Percentiles rank a stretch among this genome's conserved stretches.
These are phyloP conservation scores for Dryadomyces sulphureus DNA, from an alignment of 2,329 filamentous ascomycete genomes.

Conservation along the genomic window DNA sequence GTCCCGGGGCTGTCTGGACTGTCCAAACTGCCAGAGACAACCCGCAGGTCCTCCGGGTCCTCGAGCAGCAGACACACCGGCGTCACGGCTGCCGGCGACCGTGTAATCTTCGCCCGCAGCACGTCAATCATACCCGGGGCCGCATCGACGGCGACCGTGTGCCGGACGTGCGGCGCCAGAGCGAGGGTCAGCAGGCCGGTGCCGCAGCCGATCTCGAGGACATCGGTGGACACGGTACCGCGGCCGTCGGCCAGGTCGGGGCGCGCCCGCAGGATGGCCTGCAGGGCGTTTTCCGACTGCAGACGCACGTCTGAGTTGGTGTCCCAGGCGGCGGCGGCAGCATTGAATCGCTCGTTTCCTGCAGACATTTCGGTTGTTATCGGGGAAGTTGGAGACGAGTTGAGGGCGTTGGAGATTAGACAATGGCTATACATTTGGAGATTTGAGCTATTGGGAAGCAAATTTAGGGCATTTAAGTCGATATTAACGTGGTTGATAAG, in stretches of 20 bases:
- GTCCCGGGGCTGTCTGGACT: conserved; percentile 22
- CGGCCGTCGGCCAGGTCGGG: conserved; percentile 13
- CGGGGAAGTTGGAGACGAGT: no score
- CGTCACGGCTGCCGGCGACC: conserved; percentile 21
- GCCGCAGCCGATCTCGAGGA: conserved; percentile 42
- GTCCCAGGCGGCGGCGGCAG: conserved; percentile 39
- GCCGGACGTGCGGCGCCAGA: conserved; percentile 30
- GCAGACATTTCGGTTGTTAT: no score
- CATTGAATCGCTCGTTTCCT: conserved; percentile 34
- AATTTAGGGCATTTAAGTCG: no score
- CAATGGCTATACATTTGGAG: no score
- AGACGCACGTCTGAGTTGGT: conserved; percentile 32
- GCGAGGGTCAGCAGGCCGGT: conserved; percentile 37
- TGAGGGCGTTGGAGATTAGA: no score
- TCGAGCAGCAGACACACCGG: conserved; percentile 31
- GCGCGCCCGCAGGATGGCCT: conserved; percentile 26
- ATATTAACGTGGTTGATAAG: no score
- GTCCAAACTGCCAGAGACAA: no score
- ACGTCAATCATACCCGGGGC: conserved; percentile 39
- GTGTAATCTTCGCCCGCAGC: conserved; percentile 29
- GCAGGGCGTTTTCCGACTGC: conserved; percentile 26
- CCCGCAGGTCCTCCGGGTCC: conserved; percentile 35
- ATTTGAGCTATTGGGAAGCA: no score
- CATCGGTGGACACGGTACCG: conserved; percentile 17
- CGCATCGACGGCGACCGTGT: conserved; percentile 36